These are phyloP conservation scores for Podila epigama DNA, from an alignment of 192 early-diverging fungal species.

Conservation along the genomic window DNA sequence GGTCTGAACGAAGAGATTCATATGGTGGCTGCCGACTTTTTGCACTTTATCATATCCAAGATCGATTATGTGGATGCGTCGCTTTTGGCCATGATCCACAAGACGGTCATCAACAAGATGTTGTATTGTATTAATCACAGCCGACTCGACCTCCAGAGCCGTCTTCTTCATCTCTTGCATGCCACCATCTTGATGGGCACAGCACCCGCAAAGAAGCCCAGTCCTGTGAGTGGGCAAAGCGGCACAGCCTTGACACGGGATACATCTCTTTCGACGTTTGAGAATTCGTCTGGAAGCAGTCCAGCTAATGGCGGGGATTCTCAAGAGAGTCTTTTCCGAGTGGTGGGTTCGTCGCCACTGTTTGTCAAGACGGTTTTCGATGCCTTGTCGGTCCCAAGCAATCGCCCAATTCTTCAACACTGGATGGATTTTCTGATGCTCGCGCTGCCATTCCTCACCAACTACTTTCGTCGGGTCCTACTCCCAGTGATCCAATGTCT, in stretches of 20 bases:
- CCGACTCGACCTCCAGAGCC: slow-evolving; percentile 65
- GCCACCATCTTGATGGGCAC: slow-evolving; percentile 57
- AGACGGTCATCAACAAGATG: slow-evolving; percentile 59
- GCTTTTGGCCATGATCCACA: slow-evolving; percentile 59
- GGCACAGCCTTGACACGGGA: slow-evolving; percentile 13
- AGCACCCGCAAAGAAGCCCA: slow-evolving; percentile 19
- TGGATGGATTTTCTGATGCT: slow-evolving; percentile 81
- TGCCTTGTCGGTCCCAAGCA: slow-evolving; percentile 62
- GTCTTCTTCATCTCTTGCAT: slow-evolving; percentile 62
- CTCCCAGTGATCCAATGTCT: slow-evolving; percentile 67
- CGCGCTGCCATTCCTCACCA: slow-evolving; percentile 65
- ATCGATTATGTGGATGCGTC: slow-evolving; percentile 59
- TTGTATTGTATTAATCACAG: slow-evolving; percentile 61
- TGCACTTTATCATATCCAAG: slow-evolving; percentile 62
- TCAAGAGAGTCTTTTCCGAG: slow-evolving; percentile 29
- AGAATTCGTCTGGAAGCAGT: not conserved
- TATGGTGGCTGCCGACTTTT: slow-evolving; percentile 63
- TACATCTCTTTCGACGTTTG: slow-evolving; percentile 21
- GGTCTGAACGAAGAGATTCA: slow-evolving; percentile 60
- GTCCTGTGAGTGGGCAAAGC: not conserved
- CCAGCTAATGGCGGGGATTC: slow-evolving; percentile 2
- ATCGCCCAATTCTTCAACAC: slow-evolving; percentile 73
- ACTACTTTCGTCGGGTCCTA: slow-evolving; percentile 67
- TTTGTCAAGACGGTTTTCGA: slow-evolving; percentile 67
- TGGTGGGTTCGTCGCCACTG: slow-evolving; percentile 48